Percentiles rank a stretch among this genome's conserved stretches.
phyloP scores from a whole-genome alignment of 2,329 filamentous ascomycete genomes.

The Ophidiomyces ophidiicola region DNA sequence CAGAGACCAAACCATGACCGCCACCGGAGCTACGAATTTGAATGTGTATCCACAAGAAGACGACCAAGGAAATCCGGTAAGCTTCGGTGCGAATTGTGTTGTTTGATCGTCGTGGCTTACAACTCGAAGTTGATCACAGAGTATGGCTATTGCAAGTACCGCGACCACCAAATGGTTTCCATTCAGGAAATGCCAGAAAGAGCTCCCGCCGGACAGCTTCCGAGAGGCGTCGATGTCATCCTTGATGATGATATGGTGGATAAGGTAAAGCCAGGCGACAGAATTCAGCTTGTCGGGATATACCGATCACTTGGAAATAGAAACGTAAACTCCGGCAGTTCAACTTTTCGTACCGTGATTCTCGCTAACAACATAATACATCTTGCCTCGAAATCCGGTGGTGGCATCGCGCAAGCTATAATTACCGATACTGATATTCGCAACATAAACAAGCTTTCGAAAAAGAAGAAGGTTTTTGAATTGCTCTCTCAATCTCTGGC shows the following conservation, averaged over 20 bases:
- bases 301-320: conserved; percentile 90
- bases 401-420: conserved; percentile 76
- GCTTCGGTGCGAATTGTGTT: conserved; percentile 12
- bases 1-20: conserved; percentile 91
- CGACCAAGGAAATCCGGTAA: conserved; percentile 71
- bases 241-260: conserved; percentile 95
- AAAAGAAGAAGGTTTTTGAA: conserved; percentile 88
- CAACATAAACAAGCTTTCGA: conserved; percentile 95
- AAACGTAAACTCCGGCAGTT: conserved; percentile 79
- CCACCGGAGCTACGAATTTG: conserved; percentile 70
- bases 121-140: conserved; percentile 60
- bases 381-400: conserved; percentile 89
- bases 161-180: conserved; percentile 93
- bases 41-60: conserved; percentile 93
- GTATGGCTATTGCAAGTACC: conserved; percentile 89
- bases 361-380: conserved; percentile 91
- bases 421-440: conserved; percentile 96
- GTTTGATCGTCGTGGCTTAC: conserved; percentile 9
- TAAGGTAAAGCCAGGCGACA: conserved; percentile 84
- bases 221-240: conserved; percentile 89
- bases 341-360: conserved; percentile 86
- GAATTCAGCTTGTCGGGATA: conserved; percentile 92
- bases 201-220: conserved; percentile 87
- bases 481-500: conserved; percentile 86
- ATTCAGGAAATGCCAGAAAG: conserved; percentile 99